A percentile compares a stretch with the other conserved stretches of the same genome.
These are phyloP conservation scores for Plantago coronopus DNA, from an alignment of 305 asterid species.

Conservation along the genomic window DNA sequence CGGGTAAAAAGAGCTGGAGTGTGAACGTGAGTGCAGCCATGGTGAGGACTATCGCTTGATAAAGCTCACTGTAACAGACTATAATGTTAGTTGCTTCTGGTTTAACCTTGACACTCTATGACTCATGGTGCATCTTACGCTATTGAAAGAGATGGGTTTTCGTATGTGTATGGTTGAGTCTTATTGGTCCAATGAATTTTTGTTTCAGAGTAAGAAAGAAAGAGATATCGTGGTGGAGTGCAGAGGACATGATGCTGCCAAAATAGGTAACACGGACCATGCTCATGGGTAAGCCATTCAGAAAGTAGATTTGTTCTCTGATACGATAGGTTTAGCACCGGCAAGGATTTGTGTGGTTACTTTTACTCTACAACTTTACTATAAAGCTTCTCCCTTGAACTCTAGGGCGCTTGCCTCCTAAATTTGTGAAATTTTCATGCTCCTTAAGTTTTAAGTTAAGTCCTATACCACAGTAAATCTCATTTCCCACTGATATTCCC, in stretches of 20 bases:
- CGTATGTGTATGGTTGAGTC: slow-evolving; percentile 2
- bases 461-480: no score
- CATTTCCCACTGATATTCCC: no score
- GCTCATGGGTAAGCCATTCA: slow-evolving; percentile 84
- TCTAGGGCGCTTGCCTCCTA: no score
- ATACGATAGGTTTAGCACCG: neutral
- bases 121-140: slow-evolving; percentile 3
- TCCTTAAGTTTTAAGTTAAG: no score
- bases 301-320: neutral
- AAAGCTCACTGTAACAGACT: slow-evolving; percentile 85
- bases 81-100: slow-evolving; percentile 41
- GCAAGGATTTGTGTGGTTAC: neutral
- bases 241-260: slow-evolving; percentile 98
- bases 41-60: slow-evolving; percentile 97
- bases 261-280: slow-evolving; percentile 66
- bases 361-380: neutral
- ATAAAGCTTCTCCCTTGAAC: neutral
- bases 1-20: slow-evolving; percentile 59
- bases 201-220: slow-evolving; percentile 58
- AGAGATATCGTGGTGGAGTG: slow-evolving; percentile 78
- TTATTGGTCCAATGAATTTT: neutral
- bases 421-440: no score
- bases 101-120: neutral
- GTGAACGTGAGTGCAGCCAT: slow-evolving; percentile 96
- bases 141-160: neutral